Base-by-base conservation (phyloP, 1,284 basidiomycete species). In the Fomitopsis schrenkii region DNA sequence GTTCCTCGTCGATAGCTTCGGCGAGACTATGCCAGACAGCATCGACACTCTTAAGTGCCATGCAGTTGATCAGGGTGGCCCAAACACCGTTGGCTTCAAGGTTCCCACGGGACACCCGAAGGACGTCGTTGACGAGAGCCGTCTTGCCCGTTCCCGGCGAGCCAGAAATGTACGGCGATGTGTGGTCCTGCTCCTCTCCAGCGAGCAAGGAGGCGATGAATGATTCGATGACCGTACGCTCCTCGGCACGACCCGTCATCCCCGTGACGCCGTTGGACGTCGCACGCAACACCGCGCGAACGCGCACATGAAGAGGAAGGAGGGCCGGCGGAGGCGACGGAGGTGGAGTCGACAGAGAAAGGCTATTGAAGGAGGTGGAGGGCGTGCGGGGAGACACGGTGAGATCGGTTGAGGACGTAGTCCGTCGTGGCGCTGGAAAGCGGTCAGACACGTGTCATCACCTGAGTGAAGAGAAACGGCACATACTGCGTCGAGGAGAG, bases 61-160 rank as follows among this genome's bases (percentile, higher is more conserved):
- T 92, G 72, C 91, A 93, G 66, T 93, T 93, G 64, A 93, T 76
- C 53, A 78, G 78, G 28, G 90, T 68, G 17, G 88, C 74, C 60
- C 78, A 81, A 48, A 83, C 71, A 26, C 76, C 68, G 28, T 79
- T 68, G 14, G 77, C 75, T 14, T 74, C 70, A 10, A 74, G 59
- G 19, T 77, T 72, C 26, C 80, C 62, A 3, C 75, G 72, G 40
- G 79, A 62, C 1, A 68, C 66, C 5, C 66, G 74, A 30, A 93
- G 71, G 53, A 91, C 75, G 5, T 83, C 77, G 68, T 88, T 90
- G 38, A 93, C 84, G 9, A 93, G 77, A 0, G 91, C 91, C 1
- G 91, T 93, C 76, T 93, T 93, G 35, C 91, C 91, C 5, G 90
- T 90, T 1, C 91, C 91, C 15, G 91, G 91, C 0, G 88, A 80